Base-by-base conservation (phyloP, 257 asterid genomes). In the Linaria vulgaris region DNA sequence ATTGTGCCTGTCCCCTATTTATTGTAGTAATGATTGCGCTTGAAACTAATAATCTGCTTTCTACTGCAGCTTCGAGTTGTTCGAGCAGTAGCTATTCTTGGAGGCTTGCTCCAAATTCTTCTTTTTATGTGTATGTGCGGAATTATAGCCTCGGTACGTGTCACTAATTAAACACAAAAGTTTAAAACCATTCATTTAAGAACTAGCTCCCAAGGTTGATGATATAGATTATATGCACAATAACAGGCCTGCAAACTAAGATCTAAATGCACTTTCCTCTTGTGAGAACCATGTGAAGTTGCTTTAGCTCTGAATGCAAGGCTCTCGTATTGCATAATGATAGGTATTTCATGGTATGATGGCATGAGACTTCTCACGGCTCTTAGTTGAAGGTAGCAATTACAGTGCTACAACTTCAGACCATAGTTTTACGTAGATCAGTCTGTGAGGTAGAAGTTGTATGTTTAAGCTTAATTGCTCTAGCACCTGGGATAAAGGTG, bases 1-100 rank as follows among this genome's bases (percentile, higher is more conserved):
- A 30, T 9, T 43, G 21, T 54, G 34, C 60, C 21, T 47, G 45
- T 30, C 53, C 30, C 56, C 44, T 54, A 30, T 65, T 56, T 49
- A 57, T 15, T 67, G 59, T 56, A 52, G 60, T 37, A 21, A 66
- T 24, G 38, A 55, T 50, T 16, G 54, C 56, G 71, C 61, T 52
- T 51, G 56, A 34, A 24, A 62, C 68, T 73, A 37, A 72, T 56
- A 10, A 45, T 63, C 25, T 25, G 9, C 62, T 68, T 53, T 57
- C 61, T 66, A 27, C 72, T 73, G 59, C 80, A 94, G 99, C 96
- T 94, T 64, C 83, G 87, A 59, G 94, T 88, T 78, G 99, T 94
- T 64, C 95, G 99, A 70, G 96, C 97, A 41, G 99, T 94, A 72
- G 99, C 99, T 75, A 77, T 94, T 78, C 90, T 94, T 67, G 99